Conservation (phyloP, 768 basidiomycete species). For the Tricholoma matsutake region DNA sequence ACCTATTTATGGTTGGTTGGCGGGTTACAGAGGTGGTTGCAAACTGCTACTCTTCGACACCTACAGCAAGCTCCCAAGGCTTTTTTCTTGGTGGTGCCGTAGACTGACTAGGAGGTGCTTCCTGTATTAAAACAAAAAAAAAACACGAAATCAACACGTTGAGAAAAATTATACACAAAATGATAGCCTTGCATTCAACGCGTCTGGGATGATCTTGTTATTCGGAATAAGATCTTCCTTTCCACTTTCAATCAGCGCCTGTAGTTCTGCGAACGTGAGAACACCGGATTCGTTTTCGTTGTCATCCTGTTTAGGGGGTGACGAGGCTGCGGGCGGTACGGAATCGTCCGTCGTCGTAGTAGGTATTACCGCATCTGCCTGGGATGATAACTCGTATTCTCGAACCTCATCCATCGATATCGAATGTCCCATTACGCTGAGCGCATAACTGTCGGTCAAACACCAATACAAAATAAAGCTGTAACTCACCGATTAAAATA, state of each 20-base stretch:
- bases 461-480: too few species aligned
- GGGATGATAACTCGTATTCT: conserved; percentile 27
- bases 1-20: too few species aligned
- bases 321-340: neutral
- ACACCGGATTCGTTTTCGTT: conserved; percentile 39
- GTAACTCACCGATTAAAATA: conserved; percentile 62
- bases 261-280: conserved; percentile 65
- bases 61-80: conserved; percentile 56
- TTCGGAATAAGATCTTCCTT: conserved; percentile 74
- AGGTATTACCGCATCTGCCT: neutral
- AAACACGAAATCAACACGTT: neutral
- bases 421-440: conserved; percentile 40
- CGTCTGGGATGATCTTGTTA: conserved; percentile 69
- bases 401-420: conserved; percentile 42
- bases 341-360: too few species aligned
- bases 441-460: too few species aligned
- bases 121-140: too few species aligned
- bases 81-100: conserved; percentile 50
- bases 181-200: conserved; percentile 51
- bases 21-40: too few species aligned
- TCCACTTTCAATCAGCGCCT: conserved; percentile 68
- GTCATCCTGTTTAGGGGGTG: neutral
- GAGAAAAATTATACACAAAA: neutral
- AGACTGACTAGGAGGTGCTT: conserved; percentile 55
- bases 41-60: neutral